Base-by-base conservation (phyloP, 192 early-diverging fungal genomes). In the Entomortierella parvispora region DNA sequence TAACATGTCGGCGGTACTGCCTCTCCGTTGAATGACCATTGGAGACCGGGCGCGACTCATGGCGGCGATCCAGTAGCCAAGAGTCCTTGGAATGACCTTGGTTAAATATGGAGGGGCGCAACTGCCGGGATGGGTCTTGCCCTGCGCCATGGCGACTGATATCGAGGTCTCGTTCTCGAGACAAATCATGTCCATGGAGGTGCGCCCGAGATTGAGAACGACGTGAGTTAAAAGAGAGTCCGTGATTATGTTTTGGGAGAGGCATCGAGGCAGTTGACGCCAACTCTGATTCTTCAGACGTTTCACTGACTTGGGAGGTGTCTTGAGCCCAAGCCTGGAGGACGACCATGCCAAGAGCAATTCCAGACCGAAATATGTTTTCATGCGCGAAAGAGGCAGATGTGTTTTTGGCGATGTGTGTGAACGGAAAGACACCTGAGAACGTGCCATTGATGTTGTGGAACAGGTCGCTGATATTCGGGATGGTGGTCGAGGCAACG, bases 261-360 rank as follows among this genome's bases (percentile, higher is more conserved):
- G 55, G 17, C 53, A 34, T 56, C 22, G 58, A 59, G 22, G 12
- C 58, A 28, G 18, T 44, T 3, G 58, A 59, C 42, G 23, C 25
- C 2, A 42, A 68, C 14, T 68, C 66, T 4, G 65, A 68, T 10
- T 63, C 65, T 2, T 77, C 74, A 45, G 74, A 77, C 32, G 56
- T 62, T 14, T 77, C 65, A 4, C 29, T 62, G 2, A 77, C 60
- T 29, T 77, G 65, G 0, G 74, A 77, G 10, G 74, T 77, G 28
- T 77, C 74, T 18, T 77, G 74, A 4, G 33, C 51, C 74, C 74
- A 77, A 0, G 74, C 56, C 18, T 77, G 74, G 28, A 77, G 68
- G 60, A 77, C 74, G 0, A 68, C 60, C 60, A 77, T 63, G 17
- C 74, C 74, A 11, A 77, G 58, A 2, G 64, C 66, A 12, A 56